A percentile compares a stretch with the other conserved stretches of the same genome.
Conservation (phyloP, 495 filamentous ascomycete species). For the Amniculicola lignicola region DNA sequence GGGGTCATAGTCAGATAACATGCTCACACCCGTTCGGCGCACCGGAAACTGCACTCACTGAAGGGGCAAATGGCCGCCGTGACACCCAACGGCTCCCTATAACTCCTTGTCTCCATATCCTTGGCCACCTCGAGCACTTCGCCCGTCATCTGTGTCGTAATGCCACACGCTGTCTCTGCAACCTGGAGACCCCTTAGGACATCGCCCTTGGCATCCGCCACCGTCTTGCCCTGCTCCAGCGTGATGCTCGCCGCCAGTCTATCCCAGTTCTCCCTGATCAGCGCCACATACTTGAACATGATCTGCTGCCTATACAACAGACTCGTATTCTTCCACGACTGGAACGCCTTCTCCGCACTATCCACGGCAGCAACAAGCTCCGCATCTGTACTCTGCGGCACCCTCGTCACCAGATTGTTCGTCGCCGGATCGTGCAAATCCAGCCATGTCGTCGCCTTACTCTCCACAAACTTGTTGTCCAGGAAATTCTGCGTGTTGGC, state of each 20-base stretch:
- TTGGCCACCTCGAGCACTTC: slow-evolving; percentile 96
- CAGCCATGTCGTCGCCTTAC: slow-evolving; percentile 76
- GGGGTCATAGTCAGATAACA: slow-evolving; percentile 4
- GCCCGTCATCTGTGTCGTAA: slow-evolving; percentile 88
- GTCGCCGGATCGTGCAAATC: slow-evolving; percentile 94
- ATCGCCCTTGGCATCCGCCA: slow-evolving; percentile 92
- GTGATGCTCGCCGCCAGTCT: slow-evolving; percentile 92
- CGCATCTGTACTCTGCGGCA: slow-evolving; percentile 88
- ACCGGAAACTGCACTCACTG: slow-evolving; percentile 60
- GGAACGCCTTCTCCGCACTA: slow-evolving; percentile 87
- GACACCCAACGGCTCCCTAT: slow-evolving; percentile 88
- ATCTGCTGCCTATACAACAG: slow-evolving; percentile 86
- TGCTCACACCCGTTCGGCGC: background rate
- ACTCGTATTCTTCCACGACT: slow-evolving; percentile 78
- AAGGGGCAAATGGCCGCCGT: slow-evolving; percentile 98
- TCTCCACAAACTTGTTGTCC: slow-evolving; percentile 82
- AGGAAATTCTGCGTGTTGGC: slow-evolving; percentile 86
- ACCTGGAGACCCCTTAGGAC: slow-evolving; percentile 95
- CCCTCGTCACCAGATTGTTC: slow-evolving; percentile 96
- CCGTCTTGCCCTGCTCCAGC: slow-evolving; percentile 97
- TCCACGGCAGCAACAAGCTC: slow-evolving; percentile 86
- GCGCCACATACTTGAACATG: slow-evolving; percentile 90
- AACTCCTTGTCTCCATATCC: slow-evolving; percentile 97
- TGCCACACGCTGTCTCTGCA: slow-evolving; percentile 91
- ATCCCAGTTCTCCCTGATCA: slow-evolving; percentile 96